Evolutionary conservation across 177 flowering plant species (phyloP), one percentile per base, ranked within the genome.

Genomic region (Tripterygium wilfordii): DNA sequence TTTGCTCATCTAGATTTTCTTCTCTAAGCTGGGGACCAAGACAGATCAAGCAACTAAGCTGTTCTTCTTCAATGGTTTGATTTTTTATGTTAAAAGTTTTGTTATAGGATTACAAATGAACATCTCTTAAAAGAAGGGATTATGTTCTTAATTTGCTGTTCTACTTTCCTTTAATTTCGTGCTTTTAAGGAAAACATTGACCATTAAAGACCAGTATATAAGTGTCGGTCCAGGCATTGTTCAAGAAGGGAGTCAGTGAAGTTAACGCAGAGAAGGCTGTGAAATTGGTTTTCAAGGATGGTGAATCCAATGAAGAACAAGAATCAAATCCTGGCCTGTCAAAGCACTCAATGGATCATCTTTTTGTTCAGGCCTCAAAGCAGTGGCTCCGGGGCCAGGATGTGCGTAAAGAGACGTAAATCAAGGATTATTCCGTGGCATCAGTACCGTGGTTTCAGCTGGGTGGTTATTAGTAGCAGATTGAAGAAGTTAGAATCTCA

Each of bases 361-460:
- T 88, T 10, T 68, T 70, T 49, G 66, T 50, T 20, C 82, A 84
- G 68, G 82, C 88, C 43, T 72, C 85, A 29, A 88, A 88, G 65
- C 87, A 82, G 45, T 92, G 98, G 96, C 57, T 65, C n/a, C 70
- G 76, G 39, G 55, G 82, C 39, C 61, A 41, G 40, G 64, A 73
- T 53, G 67, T 59, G 26, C 65, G 84, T 4, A 48, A 8, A 4
- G 96, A 88, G 42, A 85, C 80, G 82, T n/a, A 92, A 84, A 55
- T 45, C 79, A 35, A 79, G 91, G 62, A 70, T 86, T 10, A 41
- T 80, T 42, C 64, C 85, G 45, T 88, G 98, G 98, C 89, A 86
- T 66, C 94, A 84, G 59, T 86, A 88, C 50, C 96, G 94, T 27
- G 91, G 94, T 19, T 88, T 82, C 58, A 61, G 68, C 59, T 88